Evolutionary conservation across 2,329 filamentous ascomycete species (phyloP), one percentile per base, ranked within the genome.

Genomic region (Hypoxylon sp.): DNA sequence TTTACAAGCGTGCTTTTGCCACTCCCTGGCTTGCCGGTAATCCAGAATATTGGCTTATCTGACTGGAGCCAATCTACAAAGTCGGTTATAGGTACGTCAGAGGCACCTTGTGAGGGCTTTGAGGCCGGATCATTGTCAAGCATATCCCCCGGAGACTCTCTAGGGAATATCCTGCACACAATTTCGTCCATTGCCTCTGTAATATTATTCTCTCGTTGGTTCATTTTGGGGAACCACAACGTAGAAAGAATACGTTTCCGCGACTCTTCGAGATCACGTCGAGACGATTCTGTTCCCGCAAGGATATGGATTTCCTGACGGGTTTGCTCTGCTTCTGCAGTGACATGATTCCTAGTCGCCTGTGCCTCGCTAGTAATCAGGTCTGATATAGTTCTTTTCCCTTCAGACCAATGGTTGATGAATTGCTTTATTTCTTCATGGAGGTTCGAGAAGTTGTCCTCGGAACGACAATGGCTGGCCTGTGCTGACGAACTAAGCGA

Each of bases 1-100:
- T 69, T 72, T 51, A 70, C 63, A n/a, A 50, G 19, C 71, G 70
- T 72, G 25, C 63, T 69, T 56, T 73, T 73, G 10, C 70, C 70
- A n/a, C 68, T 67, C 5, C 72, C 70, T 19, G 72, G 45, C n/a
- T 67, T 68, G 11, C 72, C 72, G n/a, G 56, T 66, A 32, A 72
- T 68, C 68, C 69, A 73, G 48, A 71, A 73, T 13, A 67, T 34
- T 13, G 58, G 9, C 4, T 46, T 1, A 6, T 61, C 59, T 25
- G 68, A 62, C 14, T 55, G 38, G 0, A 72, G 60, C 67, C 70
- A 73, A 19, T 50, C 32, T 38, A 2, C 17, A 34, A 62, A 25
- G 25, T 25, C 25, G 6, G 25, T 25, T 25, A 25, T 25, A 5
- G 25, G 25, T 25, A 53, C n/a, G n/a, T n/a, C n/a, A n/a, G n/a